Percentiles rank a stretch among this genome's conserved stretches.
Conservation (phyloP, 179 eudicot genomes). For the Silene vulgaris region DNA sequence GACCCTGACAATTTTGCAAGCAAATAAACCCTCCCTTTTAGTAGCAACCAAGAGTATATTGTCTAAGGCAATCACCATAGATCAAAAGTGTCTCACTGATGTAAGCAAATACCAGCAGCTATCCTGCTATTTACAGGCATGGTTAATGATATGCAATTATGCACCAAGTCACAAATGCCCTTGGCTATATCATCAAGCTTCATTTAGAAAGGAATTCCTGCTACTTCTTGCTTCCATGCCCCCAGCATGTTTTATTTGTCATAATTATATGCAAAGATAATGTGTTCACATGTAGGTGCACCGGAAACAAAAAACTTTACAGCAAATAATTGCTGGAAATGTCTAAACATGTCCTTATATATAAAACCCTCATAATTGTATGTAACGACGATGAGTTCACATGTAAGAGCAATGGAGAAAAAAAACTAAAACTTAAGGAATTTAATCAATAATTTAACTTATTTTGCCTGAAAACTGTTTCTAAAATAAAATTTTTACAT, state of each 20-base stretch:
- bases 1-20: slow-evolving; percentile 60
- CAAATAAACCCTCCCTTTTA: slow-evolving; percentile 20
- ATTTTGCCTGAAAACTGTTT: no score
- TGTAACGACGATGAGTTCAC: no score
- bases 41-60: slow-evolving; percentile 3
- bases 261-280: neutral
- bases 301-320: no score
- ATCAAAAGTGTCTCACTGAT: neutral
- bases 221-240: neutral
- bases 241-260: neutral
- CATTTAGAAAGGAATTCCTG: neutral
- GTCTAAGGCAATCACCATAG: slow-evolving; percentile 6
- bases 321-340: no score
- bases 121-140: neutral
- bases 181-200: slow-evolving; percentile 9
- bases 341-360: no score
- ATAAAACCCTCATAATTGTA: no score
- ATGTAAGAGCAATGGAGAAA: no score
- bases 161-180: neutral
- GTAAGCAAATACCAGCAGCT: no score
- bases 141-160: neutral
- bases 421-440: no score
- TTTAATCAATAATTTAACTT: no score
- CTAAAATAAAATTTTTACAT: no score
- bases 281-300: neutral